Evolutionary conservation across 305 asterid species (phyloP).

Genomic region (Stenogyne calaminthoides): DNA sequence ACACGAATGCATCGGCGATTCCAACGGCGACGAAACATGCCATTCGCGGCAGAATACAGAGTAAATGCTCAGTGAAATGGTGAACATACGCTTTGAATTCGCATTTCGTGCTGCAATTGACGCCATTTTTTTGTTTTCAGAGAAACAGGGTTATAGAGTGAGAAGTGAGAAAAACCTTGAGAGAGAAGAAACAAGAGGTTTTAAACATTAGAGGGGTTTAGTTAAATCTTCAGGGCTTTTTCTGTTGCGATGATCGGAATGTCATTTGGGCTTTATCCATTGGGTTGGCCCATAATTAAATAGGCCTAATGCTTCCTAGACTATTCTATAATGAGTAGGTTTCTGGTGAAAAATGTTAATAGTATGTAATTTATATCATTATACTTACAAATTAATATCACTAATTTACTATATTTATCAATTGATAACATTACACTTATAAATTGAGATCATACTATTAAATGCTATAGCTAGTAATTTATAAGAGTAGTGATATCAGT

Average conservation of each 20-base stretch:
- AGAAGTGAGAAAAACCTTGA: neutral
- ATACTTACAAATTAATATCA: too few species aligned
- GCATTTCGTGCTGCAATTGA: conserved; percentile 55
- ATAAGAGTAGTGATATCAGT: too few species aligned
- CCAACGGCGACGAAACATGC: conserved; percentile 38
- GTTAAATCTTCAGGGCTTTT: conserved; percentile 4
- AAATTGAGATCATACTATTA: too few species aligned
- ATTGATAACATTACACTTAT: too few species aligned
- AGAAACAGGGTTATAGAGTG: neutral
- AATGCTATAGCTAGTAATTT: too few species aligned
- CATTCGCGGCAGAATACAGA: conserved; percentile 57
- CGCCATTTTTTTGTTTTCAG: conserved; percentile 50
- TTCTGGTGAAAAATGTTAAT: too few species aligned
- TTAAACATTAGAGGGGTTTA: conserved; percentile 34
- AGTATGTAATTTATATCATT: too few species aligned
- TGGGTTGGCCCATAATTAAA: neutral
- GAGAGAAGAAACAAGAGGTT: neutral
- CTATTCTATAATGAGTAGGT: too few species aligned
- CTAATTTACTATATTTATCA: too few species aligned
- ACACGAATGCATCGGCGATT: conserved; percentile 37
- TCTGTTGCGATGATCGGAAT: neutral
- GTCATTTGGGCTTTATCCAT: neutral
- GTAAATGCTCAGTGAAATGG: conserved; percentile 56
- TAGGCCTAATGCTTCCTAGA: too few species aligned
- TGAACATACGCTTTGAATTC: conserved; percentile 47